A percentile compares a stretch with the other conserved stretches of the same genome.
Evolutionary conservation across 2,329 filamentous ascomycete genomes (phyloP).

Genomic region (Ophiosphaerella korrae): DNA sequence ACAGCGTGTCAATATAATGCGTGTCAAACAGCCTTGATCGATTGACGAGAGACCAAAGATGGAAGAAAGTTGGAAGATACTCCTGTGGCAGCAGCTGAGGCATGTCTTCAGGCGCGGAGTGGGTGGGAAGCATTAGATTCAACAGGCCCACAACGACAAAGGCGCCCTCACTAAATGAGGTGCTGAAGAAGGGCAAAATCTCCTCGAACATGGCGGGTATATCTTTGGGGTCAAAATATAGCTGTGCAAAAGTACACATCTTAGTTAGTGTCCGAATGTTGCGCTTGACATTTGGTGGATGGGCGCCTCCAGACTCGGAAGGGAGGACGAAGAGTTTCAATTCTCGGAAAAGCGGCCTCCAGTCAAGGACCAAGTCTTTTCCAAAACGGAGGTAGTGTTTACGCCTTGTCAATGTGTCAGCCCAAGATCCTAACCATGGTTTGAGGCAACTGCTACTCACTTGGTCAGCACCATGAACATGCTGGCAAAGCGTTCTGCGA

Average conservation of each 20-base stretch:
- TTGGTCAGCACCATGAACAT: constrained; percentile 98
- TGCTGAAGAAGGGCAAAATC: constrained; percentile 73
- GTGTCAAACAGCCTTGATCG: constrained; percentile 86
- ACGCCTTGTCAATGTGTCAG: constrained; percentile 63
- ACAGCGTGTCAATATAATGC: constrained; percentile 87
- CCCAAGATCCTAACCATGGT: neutral
- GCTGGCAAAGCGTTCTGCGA: constrained; percentile 88
- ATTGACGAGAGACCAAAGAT: constrained; percentile 92
- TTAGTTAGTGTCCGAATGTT: constrained; percentile 79
- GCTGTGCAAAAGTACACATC: constrained; percentile 85
- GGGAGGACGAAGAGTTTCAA: constrained; percentile 89
- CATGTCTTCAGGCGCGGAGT: constrained; percentile 72
- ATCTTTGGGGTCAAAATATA: constrained; percentile 90
- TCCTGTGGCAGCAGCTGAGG: constrained; percentile 82
- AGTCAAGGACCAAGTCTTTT: constrained; percentile 89
- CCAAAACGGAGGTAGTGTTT: constrained; percentile 93
- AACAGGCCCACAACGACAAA: constrained; percentile 90
- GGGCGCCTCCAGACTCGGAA: constrained; percentile 71
- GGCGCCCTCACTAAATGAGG: constrained; percentile 87
- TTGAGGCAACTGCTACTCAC: constrained; percentile 57
- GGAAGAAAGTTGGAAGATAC: constrained; percentile 92
- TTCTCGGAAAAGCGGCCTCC: constrained; percentile 91
- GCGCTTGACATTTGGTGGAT: constrained; percentile 66
- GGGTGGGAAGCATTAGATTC: constrained; percentile 86
- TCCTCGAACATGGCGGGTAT: constrained; percentile 70